These are phyloP conservation scores for Salvia miltiorrhiza DNA, from an alignment of 257 asterid genomes.

Conservation along the genomic window DNA sequence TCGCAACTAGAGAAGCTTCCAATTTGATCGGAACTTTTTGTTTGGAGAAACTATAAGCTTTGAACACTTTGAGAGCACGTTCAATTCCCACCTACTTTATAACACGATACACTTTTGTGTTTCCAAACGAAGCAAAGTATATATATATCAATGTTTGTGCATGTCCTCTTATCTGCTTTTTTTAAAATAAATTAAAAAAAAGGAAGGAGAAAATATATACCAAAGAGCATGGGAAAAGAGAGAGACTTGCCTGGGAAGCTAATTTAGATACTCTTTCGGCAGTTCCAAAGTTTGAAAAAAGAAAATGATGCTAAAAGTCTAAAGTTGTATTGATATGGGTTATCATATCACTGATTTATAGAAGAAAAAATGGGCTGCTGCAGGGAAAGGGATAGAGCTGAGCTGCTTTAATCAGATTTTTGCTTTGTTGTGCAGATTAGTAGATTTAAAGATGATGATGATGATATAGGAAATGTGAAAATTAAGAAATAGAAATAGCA, in stretches of 20 bases:
- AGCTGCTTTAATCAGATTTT: not conserved
- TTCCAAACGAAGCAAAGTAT: conserved; percentile 26
- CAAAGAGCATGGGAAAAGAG: not conserved
- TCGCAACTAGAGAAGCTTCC: not conserved
- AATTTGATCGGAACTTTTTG: not conserved
- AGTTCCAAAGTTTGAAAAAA: conserved; percentile 45
- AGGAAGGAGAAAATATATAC: not conserved
- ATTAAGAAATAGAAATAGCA: not conserved
- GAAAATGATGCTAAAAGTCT: conserved; percentile 19
- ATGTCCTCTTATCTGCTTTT: too few relatives aligned
- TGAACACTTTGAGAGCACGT: not conserved
- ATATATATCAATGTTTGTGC: not conserved
- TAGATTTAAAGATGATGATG: too few relatives aligned
- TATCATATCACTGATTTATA: not conserved
- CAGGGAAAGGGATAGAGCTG: not conserved
- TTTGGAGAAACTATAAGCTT: not conserved
- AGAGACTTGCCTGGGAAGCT: conserved; percentile 36
- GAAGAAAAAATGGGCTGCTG: conserved; percentile 1
- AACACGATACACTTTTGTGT: conserved; percentile 1
- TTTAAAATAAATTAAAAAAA: too few relatives aligned
- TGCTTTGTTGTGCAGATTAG: not conserved
- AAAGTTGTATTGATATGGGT: conserved; percentile 3
- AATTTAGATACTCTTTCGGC: conserved; percentile 36
- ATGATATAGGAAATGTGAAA: conserved; percentile 21
- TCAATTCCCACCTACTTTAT: conserved; percentile 9